Conservation (phyloP, 2,329 filamentous ascomycete genomes). For the Claviceps quebecensis region DNA sequence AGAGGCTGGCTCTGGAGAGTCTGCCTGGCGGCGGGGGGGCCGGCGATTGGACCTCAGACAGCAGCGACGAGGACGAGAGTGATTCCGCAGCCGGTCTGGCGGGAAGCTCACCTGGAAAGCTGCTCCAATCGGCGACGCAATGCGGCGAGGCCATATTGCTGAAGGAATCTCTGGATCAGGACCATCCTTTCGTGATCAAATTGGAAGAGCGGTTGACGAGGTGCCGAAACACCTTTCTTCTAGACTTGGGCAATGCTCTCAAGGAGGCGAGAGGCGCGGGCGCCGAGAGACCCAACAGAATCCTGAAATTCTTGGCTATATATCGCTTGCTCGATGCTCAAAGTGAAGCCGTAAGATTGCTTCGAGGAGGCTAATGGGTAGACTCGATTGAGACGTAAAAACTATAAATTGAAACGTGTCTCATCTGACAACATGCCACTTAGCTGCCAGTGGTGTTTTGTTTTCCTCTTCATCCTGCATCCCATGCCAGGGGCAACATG, state of each 20-base stretch:
- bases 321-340: slow-evolving; percentile 40
- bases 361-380: slow-evolving; percentile 24
- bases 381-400: background rate
- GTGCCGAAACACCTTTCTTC: slow-evolving; percentile 41
- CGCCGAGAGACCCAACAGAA: slow-evolving; percentile 25
- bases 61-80: slow-evolving; percentile 27
- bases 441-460: slow-evolving; percentile 2
- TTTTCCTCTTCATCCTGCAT: background rate
- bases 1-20: slow-evolving; percentile 41
- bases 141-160: slow-evolving; percentile 29
- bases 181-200: slow-evolving; percentile 35
- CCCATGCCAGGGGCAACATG: slow-evolving; percentile 1
- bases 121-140: slow-evolving; percentile 31
- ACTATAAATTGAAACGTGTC: background rate
- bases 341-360: slow-evolving; percentile 34
- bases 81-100: slow-evolving; percentile 18
- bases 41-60: slow-evolving; percentile 15
- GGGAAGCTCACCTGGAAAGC: slow-evolving; percentile 32
- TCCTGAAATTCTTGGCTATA: slow-evolving; percentile 38
- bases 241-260: slow-evolving; percentile 39
- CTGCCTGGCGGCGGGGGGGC: slow-evolving; percentile 9
- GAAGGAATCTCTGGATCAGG: slow-evolving; percentile 29
- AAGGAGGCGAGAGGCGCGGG: slow-evolving; percentile 31
- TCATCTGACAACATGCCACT: slow-evolving; percentile 17
- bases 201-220: slow-evolving; percentile 35